Conservation (phyloP, 2,329 filamentous ascomycete genomes). For the Tolypocladium tundrense region DNA sequence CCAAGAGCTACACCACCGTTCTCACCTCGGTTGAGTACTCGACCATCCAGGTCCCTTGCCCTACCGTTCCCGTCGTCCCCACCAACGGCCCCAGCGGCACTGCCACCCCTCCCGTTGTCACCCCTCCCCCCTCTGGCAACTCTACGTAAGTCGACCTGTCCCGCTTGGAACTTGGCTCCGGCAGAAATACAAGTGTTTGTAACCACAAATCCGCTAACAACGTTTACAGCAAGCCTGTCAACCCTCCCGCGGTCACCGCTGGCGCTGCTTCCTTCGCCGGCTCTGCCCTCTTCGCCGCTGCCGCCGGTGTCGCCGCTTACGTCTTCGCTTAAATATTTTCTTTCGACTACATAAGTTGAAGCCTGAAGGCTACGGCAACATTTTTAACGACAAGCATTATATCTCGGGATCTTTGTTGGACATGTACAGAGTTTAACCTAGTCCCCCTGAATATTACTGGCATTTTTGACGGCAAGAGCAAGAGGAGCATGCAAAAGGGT, state of each 20-base stretch:
- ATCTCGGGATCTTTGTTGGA: slow-evolving; percentile 17
- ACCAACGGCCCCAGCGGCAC: slow-evolving; percentile 9
- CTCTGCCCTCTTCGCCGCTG: slow-evolving; percentile 44
- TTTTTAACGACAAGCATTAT: slow-evolving; percentile 21
- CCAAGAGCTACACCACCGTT: slow-evolving; percentile 46
- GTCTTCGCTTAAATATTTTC: slow-evolving; percentile 40
- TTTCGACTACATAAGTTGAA: slow-evolving; percentile 24
- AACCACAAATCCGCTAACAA: background rate
- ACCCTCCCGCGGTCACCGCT: slow-evolving; percentile 31
- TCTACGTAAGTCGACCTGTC: slow-evolving; percentile 8
- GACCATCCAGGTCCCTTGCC: slow-evolving; percentile 34
- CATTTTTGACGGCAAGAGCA: slow-evolving; percentile 12
- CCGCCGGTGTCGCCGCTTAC: slow-evolving; percentile 43
- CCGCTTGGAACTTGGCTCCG: too few species aligned
- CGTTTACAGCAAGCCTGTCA: slow-evolving; percentile 13
- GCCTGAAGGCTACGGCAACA: slow-evolving; percentile 29
- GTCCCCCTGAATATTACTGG: slow-evolving; percentile 23
- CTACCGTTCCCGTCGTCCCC: slow-evolving; percentile 14
- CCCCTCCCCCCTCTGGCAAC: slow-evolving; percentile 28
- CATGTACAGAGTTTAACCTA: slow-evolving; percentile 29
- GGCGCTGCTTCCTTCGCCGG: slow-evolving; percentile 43
- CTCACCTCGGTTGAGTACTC: slow-evolving; percentile 44
- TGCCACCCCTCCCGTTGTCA: slow-evolving; percentile 28
- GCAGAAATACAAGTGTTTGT: too few species aligned
- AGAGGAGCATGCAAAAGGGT: slow-evolving; percentile 4